Evolutionary conservation across 164 flowering plant genomes (phyloP).

Genomic region (Brasenia schreberi): DNA sequence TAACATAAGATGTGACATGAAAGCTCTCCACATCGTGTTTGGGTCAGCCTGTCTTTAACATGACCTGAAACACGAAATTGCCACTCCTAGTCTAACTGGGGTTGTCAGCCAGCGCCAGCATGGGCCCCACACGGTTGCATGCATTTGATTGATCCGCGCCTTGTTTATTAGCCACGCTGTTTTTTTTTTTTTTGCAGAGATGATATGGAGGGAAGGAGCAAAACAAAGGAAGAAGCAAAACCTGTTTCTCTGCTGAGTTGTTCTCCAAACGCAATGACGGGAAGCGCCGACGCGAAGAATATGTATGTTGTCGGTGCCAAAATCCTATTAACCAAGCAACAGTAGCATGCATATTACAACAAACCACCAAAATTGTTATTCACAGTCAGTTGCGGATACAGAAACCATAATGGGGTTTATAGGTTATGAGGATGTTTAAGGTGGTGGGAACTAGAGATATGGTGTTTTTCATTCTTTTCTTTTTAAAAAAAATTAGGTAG

Average conservation of each 20-base stretch:
- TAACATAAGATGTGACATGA: no score
- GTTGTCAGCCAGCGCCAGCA: no score
- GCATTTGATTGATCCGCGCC: not conserved
- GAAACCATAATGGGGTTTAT: not conserved
- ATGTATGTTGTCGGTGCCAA: slow-evolving; percentile 48
- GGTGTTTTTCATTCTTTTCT: no score
- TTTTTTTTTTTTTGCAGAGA: not conserved
- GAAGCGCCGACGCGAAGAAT: slow-evolving; percentile 55
- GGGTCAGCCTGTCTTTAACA: no score
- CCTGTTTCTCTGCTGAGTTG: slow-evolving; percentile 50
- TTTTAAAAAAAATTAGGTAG: no score
- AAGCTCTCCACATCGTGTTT: no score
- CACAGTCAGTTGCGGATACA: not conserved
- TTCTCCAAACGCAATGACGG: slow-evolving; percentile 59
- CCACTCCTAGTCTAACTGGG: no score
- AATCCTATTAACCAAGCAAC: slow-evolving; percentile 18
- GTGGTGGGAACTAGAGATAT: no score
- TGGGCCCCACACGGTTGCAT: no score
- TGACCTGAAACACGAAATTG: no score
- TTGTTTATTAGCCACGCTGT: not conserved
- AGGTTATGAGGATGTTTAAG: not conserved
- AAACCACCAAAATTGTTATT: not conserved
- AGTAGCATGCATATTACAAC: not conserved
- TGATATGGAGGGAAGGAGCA: not conserved
- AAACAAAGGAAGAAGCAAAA: slow-evolving; percentile 1